phyloP scores from a whole-genome alignment of 352 stramenopile species.

The Globisporangium rhizosaccharum region DNA sequence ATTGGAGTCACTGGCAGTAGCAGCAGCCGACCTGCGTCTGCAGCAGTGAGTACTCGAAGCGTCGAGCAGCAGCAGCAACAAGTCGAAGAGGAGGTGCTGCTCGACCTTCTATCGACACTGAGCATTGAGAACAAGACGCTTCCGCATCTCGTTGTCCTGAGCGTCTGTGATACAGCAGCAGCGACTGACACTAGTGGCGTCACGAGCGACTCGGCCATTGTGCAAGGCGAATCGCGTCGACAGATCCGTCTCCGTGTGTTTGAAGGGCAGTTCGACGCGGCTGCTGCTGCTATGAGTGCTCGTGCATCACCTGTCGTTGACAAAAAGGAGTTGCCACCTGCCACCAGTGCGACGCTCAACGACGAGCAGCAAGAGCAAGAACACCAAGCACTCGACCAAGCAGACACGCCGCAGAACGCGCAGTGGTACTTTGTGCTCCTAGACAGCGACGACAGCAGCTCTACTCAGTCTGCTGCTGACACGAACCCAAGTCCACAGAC shows the following conservation, averaged over 20 bases:
- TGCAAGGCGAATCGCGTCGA: slow-evolving; percentile 31
- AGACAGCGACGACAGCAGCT: background rate
- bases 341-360: no score
- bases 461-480: no score
- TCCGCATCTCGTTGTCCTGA: slow-evolving; percentile 12
- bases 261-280: slow-evolving; percentile 16
- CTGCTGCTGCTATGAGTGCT: background rate
- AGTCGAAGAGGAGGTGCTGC: background rate
- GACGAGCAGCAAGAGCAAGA: background rate
- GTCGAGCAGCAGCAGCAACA: slow-evolving; percentile 1
- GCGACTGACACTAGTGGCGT: background rate
- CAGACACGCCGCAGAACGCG: background rate
- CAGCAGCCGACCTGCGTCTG: slow-evolving; percentile 1
- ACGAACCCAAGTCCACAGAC: background rate
- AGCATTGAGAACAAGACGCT: slow-evolving; percentile 17
- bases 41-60: background rate
- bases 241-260: slow-evolving; percentile 33
- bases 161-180: background rate
- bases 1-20: background rate
- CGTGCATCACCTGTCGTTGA: background rate
- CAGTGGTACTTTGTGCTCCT: slow-evolving; percentile 1
- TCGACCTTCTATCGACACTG: slow-evolving; percentile 12
- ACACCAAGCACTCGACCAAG: background rate
- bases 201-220: slow-evolving; percentile 1
- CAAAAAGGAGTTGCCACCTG: background rate